Evolutionary conservation across 1,284 basidiomycete species (phyloP), one percentile per base, ranked within the genome.

Genomic region (Fistulina hepatica): DNA sequence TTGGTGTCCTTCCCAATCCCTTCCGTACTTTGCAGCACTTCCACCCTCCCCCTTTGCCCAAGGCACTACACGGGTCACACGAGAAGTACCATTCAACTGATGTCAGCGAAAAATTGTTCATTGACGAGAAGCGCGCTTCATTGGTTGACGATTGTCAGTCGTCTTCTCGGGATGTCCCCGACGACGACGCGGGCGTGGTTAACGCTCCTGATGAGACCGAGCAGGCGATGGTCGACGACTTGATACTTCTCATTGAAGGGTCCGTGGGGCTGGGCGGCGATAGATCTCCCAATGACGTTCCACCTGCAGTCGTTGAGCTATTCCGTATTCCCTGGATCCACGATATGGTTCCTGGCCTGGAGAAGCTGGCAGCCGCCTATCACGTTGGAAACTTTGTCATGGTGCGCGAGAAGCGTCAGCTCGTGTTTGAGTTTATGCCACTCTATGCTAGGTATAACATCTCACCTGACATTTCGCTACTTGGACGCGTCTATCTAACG

Each of bases 361-460:
- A 77, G 54, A 61, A 62, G 38, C 53, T 76, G 22, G 73, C 73
- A 1, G 51, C 53, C 4, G 56, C 61, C 17, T 69, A 71, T 43
- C 75, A 79, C 40, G 58, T 70, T 32, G 81, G 81, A 4, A 83
- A 84, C 56, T 84, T 63, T 52, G 78, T 83, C 19, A 57, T 71
- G 20, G 65, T 81, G 31, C 65, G 83, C 13, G 57, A 59, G 6
- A 71, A 74, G 0, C 71, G 70, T 2, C 65, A 76, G 54, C 67
- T 69, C 51, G 65, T 80, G 46, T 86, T 86, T 44, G 85, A 89
- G 59, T 73, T 69, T 38, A 89, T 89, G 84, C 82, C 82, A 1
- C 66, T 88, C 23, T 88, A 84, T 58, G 71, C 73, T 12, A 63
- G 67, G 59, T 69, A 40, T 37, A 55, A 47, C 5, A 8, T n/a